These are phyloP conservation scores for Leccinum barrowsii DNA, from an alignment of 768 basidiomycete species.

Conservation along the genomic window DNA sequence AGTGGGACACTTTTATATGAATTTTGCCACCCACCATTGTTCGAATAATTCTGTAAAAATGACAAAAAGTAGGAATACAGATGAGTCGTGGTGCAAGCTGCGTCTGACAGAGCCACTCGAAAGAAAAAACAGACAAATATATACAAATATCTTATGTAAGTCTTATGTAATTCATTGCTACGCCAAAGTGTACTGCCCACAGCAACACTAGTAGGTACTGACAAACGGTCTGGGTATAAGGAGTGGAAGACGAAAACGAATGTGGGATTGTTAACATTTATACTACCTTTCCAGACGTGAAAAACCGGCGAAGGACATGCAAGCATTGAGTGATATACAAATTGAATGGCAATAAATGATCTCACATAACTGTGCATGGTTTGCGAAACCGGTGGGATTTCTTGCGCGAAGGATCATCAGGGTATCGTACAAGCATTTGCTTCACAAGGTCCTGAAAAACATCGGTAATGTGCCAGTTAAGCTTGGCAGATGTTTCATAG, in stretches of 20 bases:
- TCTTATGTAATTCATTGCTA: constrained; percentile 5
- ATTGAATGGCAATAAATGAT: background rate
- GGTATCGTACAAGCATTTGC: constrained; percentile 70
- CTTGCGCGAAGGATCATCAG: constrained; percentile 38
- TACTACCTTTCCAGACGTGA: constrained; percentile 3
- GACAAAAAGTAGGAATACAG: background rate
- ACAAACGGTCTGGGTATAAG: constrained; percentile 4
- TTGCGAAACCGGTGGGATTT: constrained; percentile 26
- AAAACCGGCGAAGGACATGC: background rate
- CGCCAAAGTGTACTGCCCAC: background rate
- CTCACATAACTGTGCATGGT: constrained; percentile 40
- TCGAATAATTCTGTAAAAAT: background rate
- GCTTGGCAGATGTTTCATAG: constrained; percentile 87
- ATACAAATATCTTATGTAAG: background rate
- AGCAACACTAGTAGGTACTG: background rate
- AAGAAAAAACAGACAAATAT: constrained; percentile 19
- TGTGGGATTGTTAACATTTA: constrained; percentile 3
- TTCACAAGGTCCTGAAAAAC: constrained; percentile 75
- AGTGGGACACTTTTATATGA: background rate
- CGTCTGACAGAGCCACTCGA: constrained; percentile 8
- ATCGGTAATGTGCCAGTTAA: constrained; percentile 74
- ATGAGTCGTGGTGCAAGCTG: constrained; percentile 23
- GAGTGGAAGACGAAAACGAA: constrained; percentile 7
- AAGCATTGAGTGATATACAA: constrained; percentile 8
- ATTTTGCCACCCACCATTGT: constrained; percentile 19